Percentiles rank a stretch among this genome's conserved stretches.
phyloP scores from a whole-genome alignment of 2,329 filamentous ascomycete genomes.

The Botrytis fabae region DNA sequence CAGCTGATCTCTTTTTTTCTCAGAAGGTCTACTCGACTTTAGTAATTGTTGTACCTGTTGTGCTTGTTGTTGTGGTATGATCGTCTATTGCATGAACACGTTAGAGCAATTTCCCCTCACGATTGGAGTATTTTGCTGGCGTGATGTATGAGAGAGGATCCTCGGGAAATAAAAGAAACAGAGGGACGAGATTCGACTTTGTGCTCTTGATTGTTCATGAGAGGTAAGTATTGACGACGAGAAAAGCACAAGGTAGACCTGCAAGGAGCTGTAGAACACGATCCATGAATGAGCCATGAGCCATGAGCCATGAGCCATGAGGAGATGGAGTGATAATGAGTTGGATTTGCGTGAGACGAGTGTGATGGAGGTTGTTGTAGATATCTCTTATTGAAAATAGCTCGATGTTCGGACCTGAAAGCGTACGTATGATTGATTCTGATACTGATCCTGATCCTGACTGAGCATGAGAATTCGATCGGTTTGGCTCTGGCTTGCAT shows the following conservation, averaged over 20 bases:
- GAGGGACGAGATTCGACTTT: not conserved
- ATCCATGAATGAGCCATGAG: not conserved
- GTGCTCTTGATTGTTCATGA: not conserved
- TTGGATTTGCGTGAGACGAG: not conserved
- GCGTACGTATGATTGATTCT: no score
- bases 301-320: no score
- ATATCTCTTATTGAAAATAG: not conserved
- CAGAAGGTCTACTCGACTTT: not conserved
- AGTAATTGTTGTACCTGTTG: not conserved
- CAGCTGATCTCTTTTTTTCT: not conserved
- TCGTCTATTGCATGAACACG: not conserved
- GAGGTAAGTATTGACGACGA: slow-evolving; percentile 5
- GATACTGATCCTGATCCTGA: no score
- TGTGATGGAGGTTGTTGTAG: no score
- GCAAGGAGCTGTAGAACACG: not conserved
- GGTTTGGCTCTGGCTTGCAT: not conserved
- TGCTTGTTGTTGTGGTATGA: not conserved
- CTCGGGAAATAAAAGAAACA: not conserved
- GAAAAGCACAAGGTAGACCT: not conserved
- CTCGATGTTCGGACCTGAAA: not conserved
- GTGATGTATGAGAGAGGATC: not conserved
- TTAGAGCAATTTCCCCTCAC: not conserved
- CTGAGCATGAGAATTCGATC: not conserved
- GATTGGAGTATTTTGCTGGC: not conserved
- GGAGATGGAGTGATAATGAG: not conserved